These are phyloP conservation scores for Oldenlandia corymbosa DNA, from an alignment of 257 asterid genomes.

Conservation along the genomic window DNA sequence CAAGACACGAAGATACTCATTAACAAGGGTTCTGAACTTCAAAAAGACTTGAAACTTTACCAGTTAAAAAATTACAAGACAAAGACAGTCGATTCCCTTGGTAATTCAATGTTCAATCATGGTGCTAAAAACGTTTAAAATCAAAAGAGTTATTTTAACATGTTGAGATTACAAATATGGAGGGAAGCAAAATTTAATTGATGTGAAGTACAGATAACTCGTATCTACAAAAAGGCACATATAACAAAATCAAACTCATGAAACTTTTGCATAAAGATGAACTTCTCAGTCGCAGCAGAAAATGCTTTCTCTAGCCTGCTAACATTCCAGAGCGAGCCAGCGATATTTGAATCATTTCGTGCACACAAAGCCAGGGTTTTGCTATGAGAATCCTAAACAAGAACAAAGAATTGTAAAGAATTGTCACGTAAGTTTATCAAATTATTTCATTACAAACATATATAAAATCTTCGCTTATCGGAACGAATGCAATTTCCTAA, in stretches of 20 bases:
- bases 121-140: neutral
- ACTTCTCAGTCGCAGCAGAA: constrained; percentile 93
- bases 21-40: too few species aligned
- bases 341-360: constrained; percentile 69
- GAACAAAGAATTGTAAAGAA: neutral
- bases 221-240: constrained; percentile 94
- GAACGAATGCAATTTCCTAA: neutral
- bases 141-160: constrained; percentile 5
- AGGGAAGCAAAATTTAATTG: constrained; percentile 18
- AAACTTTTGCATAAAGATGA: constrained; percentile 98
- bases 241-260: constrained; percentile 92
- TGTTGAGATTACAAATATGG: constrained; percentile 12
- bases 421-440: neutral
- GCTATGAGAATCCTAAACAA: constrained; percentile 72
- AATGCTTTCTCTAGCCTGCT: constrained; percentile 63
- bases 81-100: neutral
- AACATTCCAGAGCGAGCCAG: constrained; percentile 68
- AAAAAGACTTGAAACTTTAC: neutral
- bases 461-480: neutral
- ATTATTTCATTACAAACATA: neutral
- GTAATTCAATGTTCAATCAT: neutral
- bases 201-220: constrained; percentile 35
- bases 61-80: neutral
- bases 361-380: constrained; percentile 48
- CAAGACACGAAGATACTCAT: too few species aligned